These are phyloP conservation scores for Aspergillus cejpii DNA, from an alignment of 2,329 filamentous ascomycete species.

Conservation along the genomic window DNA sequence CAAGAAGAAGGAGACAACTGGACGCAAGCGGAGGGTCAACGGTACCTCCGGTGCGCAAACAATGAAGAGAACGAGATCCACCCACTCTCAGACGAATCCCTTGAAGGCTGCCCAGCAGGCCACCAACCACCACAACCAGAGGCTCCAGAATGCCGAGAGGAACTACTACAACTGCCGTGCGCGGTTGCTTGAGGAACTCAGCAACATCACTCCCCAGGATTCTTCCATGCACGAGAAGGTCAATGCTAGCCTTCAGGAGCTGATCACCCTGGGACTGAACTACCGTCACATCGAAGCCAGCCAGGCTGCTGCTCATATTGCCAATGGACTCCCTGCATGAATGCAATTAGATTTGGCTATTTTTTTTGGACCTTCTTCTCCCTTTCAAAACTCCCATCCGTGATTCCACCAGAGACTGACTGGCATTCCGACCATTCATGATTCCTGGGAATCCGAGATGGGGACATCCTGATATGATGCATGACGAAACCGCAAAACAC, in stretches of 20 bases:
- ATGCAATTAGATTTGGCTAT: constrained; percentile 8
- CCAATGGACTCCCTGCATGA: constrained; percentile 32
- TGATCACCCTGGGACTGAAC: constrained; percentile 39
- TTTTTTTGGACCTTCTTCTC: background rate
- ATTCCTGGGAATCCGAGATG: constrained; percentile 7
- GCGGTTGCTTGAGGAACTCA: constrained; percentile 36
- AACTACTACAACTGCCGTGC: constrained; percentile 40
- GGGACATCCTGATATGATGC: background rate
- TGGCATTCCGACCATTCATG: constrained; percentile 3
- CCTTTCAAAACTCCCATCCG: background rate
- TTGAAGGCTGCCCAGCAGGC: constrained; percentile 31
- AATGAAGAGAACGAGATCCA: constrained; percentile 41
- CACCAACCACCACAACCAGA: constrained; percentile 33
- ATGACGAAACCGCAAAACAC: constrained; percentile 8
- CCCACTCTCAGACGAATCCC: constrained; percentile 32
- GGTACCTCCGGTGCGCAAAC: constrained; percentile 33
- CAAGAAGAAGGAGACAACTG: constrained; percentile 38
- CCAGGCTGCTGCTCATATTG: constrained; percentile 33
- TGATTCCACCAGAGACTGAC: background rate
- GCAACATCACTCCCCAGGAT: constrained; percentile 37
- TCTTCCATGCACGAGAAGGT: constrained; percentile 40
- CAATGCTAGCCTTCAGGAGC: constrained; percentile 41
- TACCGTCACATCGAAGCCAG: constrained; percentile 40
- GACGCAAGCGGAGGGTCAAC: constrained; percentile 38
- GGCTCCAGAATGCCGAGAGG: constrained; percentile 38